Base-by-base conservation (phyloP, 2,329 filamentous ascomycete genomes). In the Venturia aucupariae region DNA sequence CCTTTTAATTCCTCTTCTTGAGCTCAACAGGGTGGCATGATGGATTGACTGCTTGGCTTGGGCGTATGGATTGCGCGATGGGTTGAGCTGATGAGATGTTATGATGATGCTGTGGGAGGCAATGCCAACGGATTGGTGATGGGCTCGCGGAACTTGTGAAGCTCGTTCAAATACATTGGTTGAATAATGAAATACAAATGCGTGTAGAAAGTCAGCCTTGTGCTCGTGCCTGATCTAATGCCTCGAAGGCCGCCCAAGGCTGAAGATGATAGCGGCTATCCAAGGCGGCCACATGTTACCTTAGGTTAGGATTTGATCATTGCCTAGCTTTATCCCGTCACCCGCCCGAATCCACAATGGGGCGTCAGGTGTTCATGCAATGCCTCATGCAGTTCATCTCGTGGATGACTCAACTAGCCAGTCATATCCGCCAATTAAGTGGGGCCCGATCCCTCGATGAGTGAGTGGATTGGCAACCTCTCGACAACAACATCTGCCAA, bases 71-170 rank as follows among this genome's bases (percentile, higher is more conserved):
- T 19, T 10, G 44, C 22, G n/a, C 22, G 22, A 35, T 35, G 15
- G 51, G 19, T 35, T 32, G 51, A 38, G 51, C 30, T 35, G 51
- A 57, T 19, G 51, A 57, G 30, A 57, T 57, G 3, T 57, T 35
- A 57, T 57, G 51, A 57, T 35, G 51, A 57, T 19, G 46, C 19
- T 15, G 22, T 15, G 51, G 51, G 11, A 27, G 30, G n/a, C 4
- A n/a, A 35, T 57, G 6, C 35, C 51, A n/a, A 57, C 6, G 51
- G 51, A 57, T 57, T 57, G 51, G 51, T 57, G 51, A 57, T 35
- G 51, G 30, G 27, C 30, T 57, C 30, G 48, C 27, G 30, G 10
- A 19, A 10, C 27, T 11, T 32, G 30, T 24, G 51, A 35, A 32
- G 51, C 51, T 57, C 51, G 51, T 57, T 35, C 4, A 35, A 57